Evolutionary conservation across 768 basidiomycete genomes (phyloP).

Genomic region (Mycena rebaudengoi): DNA sequence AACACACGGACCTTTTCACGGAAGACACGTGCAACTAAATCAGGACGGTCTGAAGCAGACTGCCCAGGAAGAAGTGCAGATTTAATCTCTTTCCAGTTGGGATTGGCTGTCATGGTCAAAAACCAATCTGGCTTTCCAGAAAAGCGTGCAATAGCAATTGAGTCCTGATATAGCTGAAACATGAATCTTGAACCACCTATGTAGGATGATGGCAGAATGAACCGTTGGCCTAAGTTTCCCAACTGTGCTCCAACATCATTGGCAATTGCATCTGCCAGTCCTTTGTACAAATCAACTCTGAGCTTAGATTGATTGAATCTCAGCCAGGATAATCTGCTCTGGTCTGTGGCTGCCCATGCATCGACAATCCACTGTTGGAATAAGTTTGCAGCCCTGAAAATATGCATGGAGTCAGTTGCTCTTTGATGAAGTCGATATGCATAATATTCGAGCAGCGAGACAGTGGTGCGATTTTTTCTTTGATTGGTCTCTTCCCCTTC

Average conservation of each 20-base stretch:
- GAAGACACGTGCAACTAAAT: constrained; percentile 41
- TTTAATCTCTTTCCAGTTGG: constrained; percentile 47
- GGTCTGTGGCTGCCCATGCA: constrained; percentile 54
- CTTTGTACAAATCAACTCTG: background rate
- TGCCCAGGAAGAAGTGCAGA: constrained; percentile 31
- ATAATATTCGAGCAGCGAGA: constrained; percentile 35
- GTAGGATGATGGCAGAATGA: background rate
- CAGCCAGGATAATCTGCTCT: constrained; percentile 45
- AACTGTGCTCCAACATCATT: background rate
- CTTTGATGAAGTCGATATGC: constrained; percentile 43
- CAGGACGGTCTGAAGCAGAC: background rate
- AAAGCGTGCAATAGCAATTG: background rate
- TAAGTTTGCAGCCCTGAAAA: constrained; percentile 44
- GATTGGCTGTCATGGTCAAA: constrained; percentile 34
- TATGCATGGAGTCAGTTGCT: constrained; percentile 27
- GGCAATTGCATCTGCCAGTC: background rate
- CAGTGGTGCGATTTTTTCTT: background rate
- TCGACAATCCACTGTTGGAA: constrained; percentile 57
- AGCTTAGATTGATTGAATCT: background rate
- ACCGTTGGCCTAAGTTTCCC: background rate
- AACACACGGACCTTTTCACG: background rate
- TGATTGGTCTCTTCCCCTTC: background rate
- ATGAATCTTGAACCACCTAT: background rate
- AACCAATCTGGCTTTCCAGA: background rate
- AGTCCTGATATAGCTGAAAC: background rate